Evolutionary conservation across 495 filamentous ascomycete species (phyloP), one percentile per base, ranked within the genome.

Genomic region (Lentithecium fluviatile): DNA sequence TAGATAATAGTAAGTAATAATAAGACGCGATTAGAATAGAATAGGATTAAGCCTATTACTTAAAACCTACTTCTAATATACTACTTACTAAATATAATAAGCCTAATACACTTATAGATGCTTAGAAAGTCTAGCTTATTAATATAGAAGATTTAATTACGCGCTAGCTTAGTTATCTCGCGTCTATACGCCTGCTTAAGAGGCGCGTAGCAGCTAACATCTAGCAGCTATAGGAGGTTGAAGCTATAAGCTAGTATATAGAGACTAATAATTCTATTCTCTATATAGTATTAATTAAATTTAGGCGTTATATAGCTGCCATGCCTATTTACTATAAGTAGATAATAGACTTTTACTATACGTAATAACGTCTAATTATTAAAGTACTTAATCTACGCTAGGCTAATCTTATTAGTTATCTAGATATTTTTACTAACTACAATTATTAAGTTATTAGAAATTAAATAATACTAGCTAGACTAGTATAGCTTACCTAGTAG

Each of bases 171-270:
- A n/a, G 36, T 3, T 4, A 56, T 19, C 53, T 56, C 37, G 17
- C 47, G 36, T n/a, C 53, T 13, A 19, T 56, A 56, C 12, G 20
- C 29, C 6, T 12, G 6, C 52, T 55, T 52, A 6, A 56, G 36
- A 43, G 53, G 53, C 4, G 37, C 15, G 53, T 26, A 56, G 53
- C 53, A 56, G 37, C 53, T 32, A 24, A 56, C 53, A 25, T 56
- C 53, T 8, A 55, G 15, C 13, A 34, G 52, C 52, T 55, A 34
- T 10, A 55, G 29, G 37, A 20, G 52, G 29, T 55, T 37, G 12
- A 21, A 45, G 8, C 7, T 55, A 49, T 40, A 45, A 10, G 29
- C 29, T 19, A n/a, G n/a, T n/a, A n/a, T n/a, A n/a, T n/a, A n/a
- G n/a, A n/a, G n/a, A n/a, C n/a, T 45, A 23, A 10, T 10, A 42